A percentile compares a stretch with the other conserved stretches of the same genome.
Conservation (phyloP, 805 yeast genomes). For the Ogataea pignaliae region DNA sequence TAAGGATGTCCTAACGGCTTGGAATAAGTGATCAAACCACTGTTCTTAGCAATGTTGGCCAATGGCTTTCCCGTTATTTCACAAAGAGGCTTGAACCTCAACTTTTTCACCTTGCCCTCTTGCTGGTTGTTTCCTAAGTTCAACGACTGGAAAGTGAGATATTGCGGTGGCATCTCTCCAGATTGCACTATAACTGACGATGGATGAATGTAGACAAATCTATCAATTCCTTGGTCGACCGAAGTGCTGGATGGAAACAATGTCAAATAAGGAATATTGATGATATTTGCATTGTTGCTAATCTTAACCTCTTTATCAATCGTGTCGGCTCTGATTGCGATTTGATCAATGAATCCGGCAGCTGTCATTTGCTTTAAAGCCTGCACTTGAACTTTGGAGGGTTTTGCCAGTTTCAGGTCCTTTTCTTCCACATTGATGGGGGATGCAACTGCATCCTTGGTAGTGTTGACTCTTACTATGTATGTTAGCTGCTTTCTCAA, state of each 20-base stretch:
- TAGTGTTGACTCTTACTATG: constrained; percentile 64
- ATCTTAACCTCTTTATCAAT: constrained; percentile 57
- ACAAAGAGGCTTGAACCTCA: constrained; percentile 72
- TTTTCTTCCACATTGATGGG: constrained; percentile 32
- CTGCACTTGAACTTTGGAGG: constrained; percentile 62
- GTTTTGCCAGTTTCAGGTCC: constrained; percentile 58
- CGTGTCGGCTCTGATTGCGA: constrained; percentile 79
- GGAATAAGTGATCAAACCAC: constrained; percentile 75
- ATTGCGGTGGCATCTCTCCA: constrained; percentile 76
- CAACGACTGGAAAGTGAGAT: constrained; percentile 66
- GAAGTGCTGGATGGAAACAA: constrained; percentile 38
- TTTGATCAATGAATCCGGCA: constrained; percentile 88
- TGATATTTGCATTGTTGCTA: constrained; percentile 53
- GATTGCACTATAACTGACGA: constrained; percentile 53
- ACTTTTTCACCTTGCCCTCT: constrained; percentile 37
- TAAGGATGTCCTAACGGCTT: constrained; percentile 90
- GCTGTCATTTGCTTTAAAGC: constrained; percentile 88
- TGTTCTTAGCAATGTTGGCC: constrained; percentile 68
- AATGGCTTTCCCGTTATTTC: constrained; percentile 72
- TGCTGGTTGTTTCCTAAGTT: constrained; percentile 47
- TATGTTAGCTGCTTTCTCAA: constrained; percentile 74
- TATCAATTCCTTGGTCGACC: constrained; percentile 39
- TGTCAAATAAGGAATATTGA: constrained; percentile 62
- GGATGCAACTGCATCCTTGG: constrained; percentile 55
- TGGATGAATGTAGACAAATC: constrained; percentile 76